Evolutionary conservation across 2,329 filamentous ascomycete species (phyloP), one percentile per base, ranked within the genome.

Genomic region (Neofusicoccum parvum): DNA sequence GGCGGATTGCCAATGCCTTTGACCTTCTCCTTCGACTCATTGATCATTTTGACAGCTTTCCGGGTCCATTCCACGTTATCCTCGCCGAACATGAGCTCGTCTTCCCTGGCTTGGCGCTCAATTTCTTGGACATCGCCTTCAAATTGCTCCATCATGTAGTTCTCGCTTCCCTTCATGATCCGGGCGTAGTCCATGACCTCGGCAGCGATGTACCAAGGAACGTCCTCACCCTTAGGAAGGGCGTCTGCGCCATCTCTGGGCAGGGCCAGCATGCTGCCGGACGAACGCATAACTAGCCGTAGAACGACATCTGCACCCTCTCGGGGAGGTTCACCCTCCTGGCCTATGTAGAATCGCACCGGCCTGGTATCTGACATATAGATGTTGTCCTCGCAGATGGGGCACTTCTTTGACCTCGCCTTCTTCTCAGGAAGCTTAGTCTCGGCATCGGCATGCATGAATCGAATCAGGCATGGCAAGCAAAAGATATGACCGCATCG

Each of bases 401-500:
- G 94, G 71, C 95, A 99, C 76, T 96, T 97, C 81, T 96, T 96
- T 87, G 92, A 97, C 64, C 90, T 85, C 36, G 90, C 83, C 71
- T 87, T 89, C 79, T 90, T 94, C 68, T 90, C 88, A 0, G 85
- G 84, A 1, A 81, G 70, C 10, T 86, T 81, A 66, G 84, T 85
- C 39, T 91, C 90, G 65, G 91, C 90, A 27, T 85, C 87, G 7
- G 93, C 91, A 72, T 96, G 92, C 92, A 99, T 97, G 76, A 96
- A 99, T 58, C 95, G 90, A 68, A 98, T 92, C 67, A 98, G 80
- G 75, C 95, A 99, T 5, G 95, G 90, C 39, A 98, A 82, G 75
- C 95, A 99, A 76, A 97, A 98, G 12, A 99, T 97, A 75, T 99
- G 95, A 1, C 95, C 95, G 73, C 95, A 99, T 74, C 90, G 94